Evolutionary conservation across 108 stramenopile genomes (phyloP), one percentile per base, ranked within the genome.

Genomic region (Nitzschia sp.): DNA sequence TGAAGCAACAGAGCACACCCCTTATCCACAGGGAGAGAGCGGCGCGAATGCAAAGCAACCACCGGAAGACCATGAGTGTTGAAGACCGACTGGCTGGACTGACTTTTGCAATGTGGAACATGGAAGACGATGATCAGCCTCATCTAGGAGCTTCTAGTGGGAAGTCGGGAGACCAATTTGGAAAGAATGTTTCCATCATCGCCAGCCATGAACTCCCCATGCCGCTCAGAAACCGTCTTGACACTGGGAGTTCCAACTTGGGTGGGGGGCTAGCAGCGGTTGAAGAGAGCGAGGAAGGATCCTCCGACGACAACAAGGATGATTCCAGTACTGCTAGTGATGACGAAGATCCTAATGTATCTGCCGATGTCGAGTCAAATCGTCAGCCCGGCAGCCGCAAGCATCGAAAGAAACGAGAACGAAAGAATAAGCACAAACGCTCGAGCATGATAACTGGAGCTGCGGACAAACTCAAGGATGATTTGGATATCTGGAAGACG

Each of bases 51-150:
- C 16, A 21, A 22, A 4, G 23, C 19, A 31, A n/a, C 25, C 63
- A 64, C 31, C 63, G 47, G n/a, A 30, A 33, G 17, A 64, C 48
- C 0, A 64, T 64, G 63, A 64, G 63, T 31, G 34, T 64, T 16
- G 63, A 64, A 64, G 47, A 64, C 17, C 1, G 48, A 32, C 48
- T 64, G 11, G 46, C 30, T 1, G 47, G 63, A 32, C 27, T 48
- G 8, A 48, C 29, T 2, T 29, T 33, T 32, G 63, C 63, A 23
- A 64, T 64, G 63, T 64, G 36, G 60, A 56, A 56, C 15, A 56
- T 56, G 55, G 55, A 30, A 32, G 60, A 61, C 1, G 8, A 19
- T 1, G 41, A 61, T 61, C 38, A 32, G 1, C 21, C 48, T 22
- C 5, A 4, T 4, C 19, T 22, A n/a, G 55, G 28, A 57, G 5